Evolutionary conservation across 208 protist species (phyloP), one percentile per base, ranked within the genome.

Genomic region (Borovskyia barvae): DNA sequence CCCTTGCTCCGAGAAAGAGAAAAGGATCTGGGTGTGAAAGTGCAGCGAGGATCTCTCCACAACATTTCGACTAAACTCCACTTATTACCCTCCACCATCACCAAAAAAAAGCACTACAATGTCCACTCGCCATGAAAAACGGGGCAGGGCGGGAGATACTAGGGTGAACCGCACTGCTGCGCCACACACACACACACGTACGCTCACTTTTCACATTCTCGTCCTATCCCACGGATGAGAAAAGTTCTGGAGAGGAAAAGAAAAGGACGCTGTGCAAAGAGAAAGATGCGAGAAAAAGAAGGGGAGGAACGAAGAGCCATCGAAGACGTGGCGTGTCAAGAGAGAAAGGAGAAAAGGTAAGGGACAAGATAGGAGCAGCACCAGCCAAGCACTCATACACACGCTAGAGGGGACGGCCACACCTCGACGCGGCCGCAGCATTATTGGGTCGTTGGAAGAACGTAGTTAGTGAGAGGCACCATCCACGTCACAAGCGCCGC

Each of bases 401-500:
- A 50, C 11, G 5, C 2, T 17, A 30, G n/a, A n/a, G n/a, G n/a
- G n/a, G n/a, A n/a, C n/a, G n/a, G n/a, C n/a, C n/a, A n/a, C n/a
- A n/a, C n/a, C n/a, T n/a, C n/a, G n/a, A n/a, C n/a, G n/a, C n/a
- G n/a, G n/a, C n/a, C n/a, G n/a, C n/a, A 6, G 17, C 14, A 14
- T 45, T 33, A 22, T 29, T 58, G 52, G 2, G 33, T 15, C 6
- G 32, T 30, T n/a, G 67, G 56, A n/a, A 93, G 67, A 17, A 90
- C 61, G n/a, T 73, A 57, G 63, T 92, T 85, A 2, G 84, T 82
- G 12, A 92, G 45, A 4, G 85, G 89, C 26, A 93, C 73, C 89
- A 95, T 95, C 84, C 85, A 95, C 29, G 84, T 90, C 11, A 83
- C 36, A 6, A 90, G 71, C 45, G 77, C 90, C 11, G 83, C 15